Percentiles rank a stretch among this genome's conserved stretches.
These are phyloP conservation scores for Globisporangium heterothallicum DNA, from an alignment of 352 stramenopile species.

Conservation along the genomic window DNA sequence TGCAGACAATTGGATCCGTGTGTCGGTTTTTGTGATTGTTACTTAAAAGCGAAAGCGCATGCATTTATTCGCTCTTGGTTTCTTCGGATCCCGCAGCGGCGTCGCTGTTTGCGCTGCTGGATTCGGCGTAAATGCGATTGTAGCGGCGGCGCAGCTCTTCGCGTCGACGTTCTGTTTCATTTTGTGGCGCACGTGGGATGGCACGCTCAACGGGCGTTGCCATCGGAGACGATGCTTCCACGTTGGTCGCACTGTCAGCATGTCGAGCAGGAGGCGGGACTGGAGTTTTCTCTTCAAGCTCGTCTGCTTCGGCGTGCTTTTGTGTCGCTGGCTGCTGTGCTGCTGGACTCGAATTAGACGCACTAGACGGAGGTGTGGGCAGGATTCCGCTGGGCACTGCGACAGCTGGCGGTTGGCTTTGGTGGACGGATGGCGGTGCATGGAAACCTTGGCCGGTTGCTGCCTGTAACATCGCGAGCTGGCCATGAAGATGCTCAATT, in stretches of 20 bases:
- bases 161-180: slow-evolving; percentile 40
- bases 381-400: neutral
- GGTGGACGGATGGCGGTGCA: slow-evolving; percentile 8
- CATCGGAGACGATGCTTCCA: slow-evolving; percentile 7
- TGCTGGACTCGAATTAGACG: slow-evolving; percentile 1
- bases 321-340: neutral
- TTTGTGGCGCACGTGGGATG: slow-evolving; percentile 32
- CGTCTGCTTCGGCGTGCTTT: slow-evolving; percentile 11
- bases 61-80: slow-evolving; percentile 28
- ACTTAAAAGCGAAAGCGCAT: neutral
- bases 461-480: slow-evolving; percentile 44
- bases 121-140: slow-evolving; percentile 40
- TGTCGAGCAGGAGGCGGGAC: slow-evolving; percentile 15
- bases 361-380: neutral
- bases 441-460: slow-evolving; percentile 8
- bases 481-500: slow-evolving; percentile 43
- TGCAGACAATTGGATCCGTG: no score
- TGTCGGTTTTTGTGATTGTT: neutral
- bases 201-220: slow-evolving; percentile 22
- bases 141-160: slow-evolving; percentile 54
- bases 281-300: slow-evolving; percentile 37
- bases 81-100: slow-evolving; percentile 16
- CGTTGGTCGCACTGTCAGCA: slow-evolving; percentile 7
- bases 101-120: slow-evolving; percentile 11
- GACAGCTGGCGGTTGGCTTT: slow-evolving; percentile 8